Evolutionary conservation across 352 stramenopile genomes (phyloP), one percentile per base, ranked within the genome.

Genomic region (Globisporangium cederbergense): DNA sequence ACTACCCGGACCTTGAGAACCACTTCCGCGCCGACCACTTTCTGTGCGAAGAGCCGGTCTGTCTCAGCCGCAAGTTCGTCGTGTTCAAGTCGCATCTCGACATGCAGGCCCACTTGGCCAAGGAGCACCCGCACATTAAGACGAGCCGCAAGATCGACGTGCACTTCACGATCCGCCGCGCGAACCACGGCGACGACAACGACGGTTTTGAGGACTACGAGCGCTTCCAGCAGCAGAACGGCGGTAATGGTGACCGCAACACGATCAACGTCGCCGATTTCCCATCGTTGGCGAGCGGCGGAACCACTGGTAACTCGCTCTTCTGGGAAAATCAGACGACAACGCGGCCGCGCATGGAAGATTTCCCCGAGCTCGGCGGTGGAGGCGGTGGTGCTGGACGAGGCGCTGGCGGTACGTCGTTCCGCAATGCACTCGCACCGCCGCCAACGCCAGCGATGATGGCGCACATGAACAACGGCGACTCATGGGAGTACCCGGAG

Each of bases 1-100:
- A 97, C 73, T 97, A 97, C 72, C 74, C 81, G 49, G 90, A 97
- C 71, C 61, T 97, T 45, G 84, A 97, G 60, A 91, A 93, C 71
- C 90, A 97, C 65, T 97, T 97, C 74, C 83, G 90, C 60, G 80
- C 80, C 18, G 88, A 95, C 14, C 90, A 97, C 58, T 93, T 89
- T 50, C 65, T 97, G 47, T 97, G 89, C 57, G 89, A 97, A 71
- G 88, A 97, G 61, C 65, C 79, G 7, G 40, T 63, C 34, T 97
- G 90, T 71, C 73, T 97, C 0, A 70, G 70, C 18, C 89, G 92
- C 59, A 96, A 96, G 64, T 97, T 97, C 64, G 83, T 96, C 32
- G 90, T 97, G 0, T 97, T 97, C 66, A 88, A 86, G 61, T 83
- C 83, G 30, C 83, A 96, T 65, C 69, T 97, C 46, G 89, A 97